These are phyloP conservation scores for Astrothelium subdiscretum DNA, from an alignment of 495 filamentous ascomycete species.

Conservation along the genomic window DNA sequence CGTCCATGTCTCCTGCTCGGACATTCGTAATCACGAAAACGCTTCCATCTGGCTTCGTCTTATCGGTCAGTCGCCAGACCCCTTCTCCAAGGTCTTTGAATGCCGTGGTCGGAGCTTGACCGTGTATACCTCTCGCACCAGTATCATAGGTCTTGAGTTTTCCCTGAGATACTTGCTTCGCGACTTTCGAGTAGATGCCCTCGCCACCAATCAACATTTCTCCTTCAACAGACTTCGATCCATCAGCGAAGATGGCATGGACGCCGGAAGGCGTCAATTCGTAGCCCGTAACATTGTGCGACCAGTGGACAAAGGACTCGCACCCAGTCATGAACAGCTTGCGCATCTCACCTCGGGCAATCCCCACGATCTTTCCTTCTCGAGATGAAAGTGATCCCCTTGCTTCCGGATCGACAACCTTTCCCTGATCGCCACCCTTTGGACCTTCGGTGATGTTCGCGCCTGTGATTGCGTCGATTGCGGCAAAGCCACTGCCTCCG, in stretches of 20 bases:
- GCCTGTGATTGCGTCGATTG: slow-evolving; percentile 37
- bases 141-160: slow-evolving; percentile 42
- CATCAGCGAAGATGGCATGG: slow-evolving; percentile 35
- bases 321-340: slow-evolving; percentile 36
- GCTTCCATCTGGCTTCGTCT: slow-evolving; percentile 26
- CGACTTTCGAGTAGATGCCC: slow-evolving; percentile 40
- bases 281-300: slow-evolving; percentile 36
- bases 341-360: slow-evolving; percentile 41
- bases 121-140: slow-evolving; percentile 44
- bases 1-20: slow-evolving; percentile 41
- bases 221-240: slow-evolving; percentile 38
- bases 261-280: slow-evolving; percentile 36
- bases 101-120: slow-evolving; percentile 40
- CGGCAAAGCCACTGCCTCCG: slow-evolving; percentile 33
- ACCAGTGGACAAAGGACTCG: slow-evolving; percentile 36
- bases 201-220: slow-evolving; percentile 40
- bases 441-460: slow-evolving; percentile 15
- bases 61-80: slow-evolving; percentile 35
- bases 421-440: slow-evolving; percentile 8
- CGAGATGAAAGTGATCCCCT: slow-evolving; percentile 28
- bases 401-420: slow-evolving; percentile 9
- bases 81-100: slow-evolving; percentile 45
- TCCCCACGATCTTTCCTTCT: slow-evolving; percentile 39
- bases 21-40: slow-evolving; percentile 45
- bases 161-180: slow-evolving; percentile 38